phyloP scores from a whole-genome alignment of 2,329 filamentous ascomycete genomes.

The Knoxdaviesia proteae region DNA sequence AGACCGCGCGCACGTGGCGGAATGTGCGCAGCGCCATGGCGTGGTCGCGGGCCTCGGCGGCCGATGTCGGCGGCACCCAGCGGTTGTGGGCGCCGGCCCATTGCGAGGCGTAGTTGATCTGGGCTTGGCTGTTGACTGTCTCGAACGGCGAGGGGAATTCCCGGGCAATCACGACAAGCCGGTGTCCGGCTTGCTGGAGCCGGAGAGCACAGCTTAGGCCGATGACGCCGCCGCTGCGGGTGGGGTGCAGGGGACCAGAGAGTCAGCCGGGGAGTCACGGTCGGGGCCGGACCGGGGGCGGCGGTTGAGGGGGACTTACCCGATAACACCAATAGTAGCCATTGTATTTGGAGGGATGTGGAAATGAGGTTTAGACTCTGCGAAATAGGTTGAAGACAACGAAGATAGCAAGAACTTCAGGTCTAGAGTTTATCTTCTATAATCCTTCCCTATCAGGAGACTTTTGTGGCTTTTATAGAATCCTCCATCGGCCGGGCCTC shows the following conservation, averaged over 20 bases:
- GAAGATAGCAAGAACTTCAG: too few relatives aligned
- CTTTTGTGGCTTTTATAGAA: too few relatives aligned
- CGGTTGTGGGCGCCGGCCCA: constrained; percentile 37
- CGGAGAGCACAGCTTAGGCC: constrained; percentile 27
- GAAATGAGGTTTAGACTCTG: too few relatives aligned
- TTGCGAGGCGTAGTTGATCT: constrained; percentile 33
- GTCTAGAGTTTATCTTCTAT: too few relatives aligned
- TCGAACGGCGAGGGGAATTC: constrained; percentile 27
- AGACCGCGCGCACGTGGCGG: constrained; percentile 16
- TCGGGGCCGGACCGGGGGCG: background rate
- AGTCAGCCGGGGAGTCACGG: background rate
- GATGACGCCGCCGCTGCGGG: constrained; percentile 28
- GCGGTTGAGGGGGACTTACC: background rate
- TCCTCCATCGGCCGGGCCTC: too few relatives aligned
- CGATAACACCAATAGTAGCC: background rate
- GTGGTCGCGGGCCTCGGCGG: constrained; percentile 19
- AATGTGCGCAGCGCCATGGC: constrained; percentile 20
- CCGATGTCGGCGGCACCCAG: constrained; percentile 18
- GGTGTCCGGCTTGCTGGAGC: constrained; percentile 18
- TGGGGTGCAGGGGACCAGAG: background rate
- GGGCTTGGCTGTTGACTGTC: constrained; percentile 16
- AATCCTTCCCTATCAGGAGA: too few relatives aligned
- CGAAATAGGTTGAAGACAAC: too few relatives aligned
- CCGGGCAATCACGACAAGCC: constrained; percentile 21
- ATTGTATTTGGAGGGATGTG: too few relatives aligned